Percentiles rank a stretch among this genome's conserved stretches.
Evolutionary conservation across 2,329 filamentous ascomycete genomes (phyloP).

Genomic region (Calonectria hawksworthii): DNA sequence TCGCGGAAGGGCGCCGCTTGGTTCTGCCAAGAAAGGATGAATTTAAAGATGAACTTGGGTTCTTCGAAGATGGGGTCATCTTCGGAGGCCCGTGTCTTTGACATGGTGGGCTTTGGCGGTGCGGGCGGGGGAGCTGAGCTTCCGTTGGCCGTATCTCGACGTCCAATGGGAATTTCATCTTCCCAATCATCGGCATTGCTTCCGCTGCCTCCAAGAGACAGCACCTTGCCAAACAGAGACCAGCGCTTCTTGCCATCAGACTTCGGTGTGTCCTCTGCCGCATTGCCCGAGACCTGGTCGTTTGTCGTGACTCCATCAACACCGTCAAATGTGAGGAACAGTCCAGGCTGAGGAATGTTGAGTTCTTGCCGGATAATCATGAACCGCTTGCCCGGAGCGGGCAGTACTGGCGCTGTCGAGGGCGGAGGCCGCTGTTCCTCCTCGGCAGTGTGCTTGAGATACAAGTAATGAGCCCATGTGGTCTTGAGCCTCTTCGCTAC

Average conservation of each 20-base stretch:
- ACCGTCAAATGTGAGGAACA: constrained; percentile 66
- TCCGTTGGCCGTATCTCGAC: constrained; percentile 27
- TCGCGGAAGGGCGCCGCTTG: constrained; percentile 69
- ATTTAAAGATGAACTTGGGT: constrained; percentile 78
- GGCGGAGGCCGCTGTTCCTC: constrained; percentile 67
- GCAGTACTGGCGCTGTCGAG: constrained; percentile 85
- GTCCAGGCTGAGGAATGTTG: constrained; percentile 60
- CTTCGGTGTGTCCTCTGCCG: constrained; percentile 45
- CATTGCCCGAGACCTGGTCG: constrained; percentile 40
- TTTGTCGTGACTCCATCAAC: constrained; percentile 50
- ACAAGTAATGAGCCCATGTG: constrained; percentile 85
- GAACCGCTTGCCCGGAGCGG: constrained; percentile 86
- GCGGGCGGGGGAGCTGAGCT: constrained; percentile 43
- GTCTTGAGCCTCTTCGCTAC: constrained; percentile 78
- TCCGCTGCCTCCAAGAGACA: constrained; percentile 53
- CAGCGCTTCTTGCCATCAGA: constrained; percentile 70
- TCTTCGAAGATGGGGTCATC: constrained; percentile 67
- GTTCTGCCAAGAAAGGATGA: constrained; percentile 77
- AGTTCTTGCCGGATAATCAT: constrained; percentile 89
- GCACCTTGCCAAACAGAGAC: constrained; percentile 75
- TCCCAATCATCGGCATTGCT: constrained; percentile 47
- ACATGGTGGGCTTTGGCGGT: constrained; percentile 54
- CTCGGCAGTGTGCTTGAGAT: constrained; percentile 78
- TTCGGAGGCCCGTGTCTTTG: constrained; percentile 58
- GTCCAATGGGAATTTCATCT: constrained; percentile 60